Base-by-base conservation (phyloP, 1,284 basidiomycete species). In the Leccinum subrobustum region DNA sequence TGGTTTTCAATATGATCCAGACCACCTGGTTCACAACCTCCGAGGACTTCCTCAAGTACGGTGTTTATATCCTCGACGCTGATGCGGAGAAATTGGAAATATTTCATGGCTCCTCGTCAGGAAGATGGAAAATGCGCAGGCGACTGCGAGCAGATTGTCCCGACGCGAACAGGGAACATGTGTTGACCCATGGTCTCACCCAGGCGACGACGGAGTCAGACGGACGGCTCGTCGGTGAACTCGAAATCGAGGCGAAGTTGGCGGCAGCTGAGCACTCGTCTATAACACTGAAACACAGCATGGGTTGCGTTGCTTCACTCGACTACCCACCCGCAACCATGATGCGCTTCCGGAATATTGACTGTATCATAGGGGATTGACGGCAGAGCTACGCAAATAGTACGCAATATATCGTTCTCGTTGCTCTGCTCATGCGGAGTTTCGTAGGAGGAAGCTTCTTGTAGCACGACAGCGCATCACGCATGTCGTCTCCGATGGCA, bases 401-500 rank as follows among this genome's bases (percentile, higher is more conserved):
- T 70, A 52, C 42, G 64, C 31, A 11, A 42, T 47, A 42, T 37
- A 16, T 51, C 33, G 16, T 48, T 2, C 20, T 56, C 20, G 6
- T 18, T 18, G 18, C 1, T 47, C 8, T 25, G 16, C 31, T 65
- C 8, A 68, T 55, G n/a, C 27, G n/a, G 54, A 44, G 33, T 53
- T 6, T 23, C 2, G 7, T 56, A 74, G 65, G 66, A 73, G 6
- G 59, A 65, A 31, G 67, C 67, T 14, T 65, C 72, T 5, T 77
- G 73, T 18, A 72, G 73, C 35, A 77, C 75, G 39, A 77, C 79
- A 1, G 69, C 37, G 51, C 5, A 52, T 52, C n/a, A 52, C n/a
- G 27, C 29, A 52, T 25, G 51, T 52, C 5, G 29, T 52, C n/a
- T 52, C 51, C 27, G 23, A 31, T 18, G 51, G 51, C 27, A 29